Conservation (phyloP, 1,139 yeast genomes). For the Magnusiomyces fungicola region DNA sequence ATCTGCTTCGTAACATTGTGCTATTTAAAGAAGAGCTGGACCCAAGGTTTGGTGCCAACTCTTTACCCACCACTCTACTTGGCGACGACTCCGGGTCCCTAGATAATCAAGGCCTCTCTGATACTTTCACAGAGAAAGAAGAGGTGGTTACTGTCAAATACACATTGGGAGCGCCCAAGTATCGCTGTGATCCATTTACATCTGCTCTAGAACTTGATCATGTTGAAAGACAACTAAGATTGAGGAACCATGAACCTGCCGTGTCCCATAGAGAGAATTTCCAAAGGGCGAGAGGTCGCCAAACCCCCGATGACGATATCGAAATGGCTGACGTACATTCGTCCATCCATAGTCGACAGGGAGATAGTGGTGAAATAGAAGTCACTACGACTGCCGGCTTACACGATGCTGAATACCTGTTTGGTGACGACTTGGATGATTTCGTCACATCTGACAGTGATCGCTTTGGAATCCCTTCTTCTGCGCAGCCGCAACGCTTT, state of each 20-base stretch:
- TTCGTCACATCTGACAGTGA: neutral
- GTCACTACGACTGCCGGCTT: neutral
- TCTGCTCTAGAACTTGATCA: conserved; percentile 8
- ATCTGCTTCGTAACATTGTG: neutral
- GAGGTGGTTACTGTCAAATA: conserved; percentile 5
- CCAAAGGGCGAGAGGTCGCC: neutral
- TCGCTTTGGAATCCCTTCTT: neutral
- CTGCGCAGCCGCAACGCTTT: neutral
- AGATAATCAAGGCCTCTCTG: no score
- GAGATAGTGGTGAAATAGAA: neutral
- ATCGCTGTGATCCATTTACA: conserved; percentile 7
- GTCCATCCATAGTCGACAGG: neutral
- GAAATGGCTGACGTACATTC: neutral
- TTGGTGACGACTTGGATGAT: no score
- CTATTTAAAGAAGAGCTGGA: conserved; percentile 6
- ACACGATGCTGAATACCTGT: neutral
- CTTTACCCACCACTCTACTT: no score
- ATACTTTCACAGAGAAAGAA: conserved; percentile 2
- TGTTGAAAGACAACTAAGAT: neutral
- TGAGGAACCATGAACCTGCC: neutral
- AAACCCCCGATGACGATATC: neutral
- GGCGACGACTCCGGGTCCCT: no score
- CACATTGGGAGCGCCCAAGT: conserved; percentile 11
- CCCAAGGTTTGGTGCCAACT: neutral
- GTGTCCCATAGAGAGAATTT: neutral